Evolutionary conservation across 1,139 yeast species (phyloP), one percentile per base, ranked within the genome.

Genomic region (Suzukiozyma palmioleophila): DNA sequence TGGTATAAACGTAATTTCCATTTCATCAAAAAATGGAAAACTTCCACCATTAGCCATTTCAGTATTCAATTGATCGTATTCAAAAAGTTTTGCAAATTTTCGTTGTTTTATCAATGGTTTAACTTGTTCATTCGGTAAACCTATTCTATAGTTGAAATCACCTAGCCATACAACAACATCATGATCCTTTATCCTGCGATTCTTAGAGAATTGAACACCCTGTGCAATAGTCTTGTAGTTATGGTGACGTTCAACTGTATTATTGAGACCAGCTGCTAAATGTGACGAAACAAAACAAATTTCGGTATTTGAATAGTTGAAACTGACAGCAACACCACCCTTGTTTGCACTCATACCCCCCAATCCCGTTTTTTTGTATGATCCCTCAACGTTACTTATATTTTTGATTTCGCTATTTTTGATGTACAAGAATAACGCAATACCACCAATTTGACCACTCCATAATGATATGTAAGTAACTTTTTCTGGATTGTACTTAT

Each of bases 341-440:
- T 92, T 92, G 56, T 92, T 92, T 13, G 97, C 97, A 32, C 96
- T 84, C 55, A 88, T 79, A 12, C 97, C 97, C 14, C 96, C 96
- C 39, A 92, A 68, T 0, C 99, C 99, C 0, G 98, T 94, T 53
- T 92, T 92, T 51, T 89, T 92, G 26, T 80, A 75, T 15, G 86
- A 73, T 29, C 95, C 88, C 56, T 82, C 87, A 7, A 87, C 82
- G 47, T 78, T 74, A 24, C 83, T 73, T 12, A 87, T 71, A 43
- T 75, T 63, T 3, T 73, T 59, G 14, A 81, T 48, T 49, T 57
- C 70, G 36, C 45, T 44, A 42, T 79, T 78, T 47, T 79, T 80
- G 9, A 81, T 82, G 57, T 81, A 89, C 37, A 90, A 64, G 56
- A 90, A 64, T 42, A 87, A 59, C 1, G 94, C 81, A n/a, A 95